Percentiles rank a stretch among this genome's conserved stretches.
Evolutionary conservation across 768 basidiomycete species (phyloP).

Genomic region (Tricholoma sp.): DNA sequence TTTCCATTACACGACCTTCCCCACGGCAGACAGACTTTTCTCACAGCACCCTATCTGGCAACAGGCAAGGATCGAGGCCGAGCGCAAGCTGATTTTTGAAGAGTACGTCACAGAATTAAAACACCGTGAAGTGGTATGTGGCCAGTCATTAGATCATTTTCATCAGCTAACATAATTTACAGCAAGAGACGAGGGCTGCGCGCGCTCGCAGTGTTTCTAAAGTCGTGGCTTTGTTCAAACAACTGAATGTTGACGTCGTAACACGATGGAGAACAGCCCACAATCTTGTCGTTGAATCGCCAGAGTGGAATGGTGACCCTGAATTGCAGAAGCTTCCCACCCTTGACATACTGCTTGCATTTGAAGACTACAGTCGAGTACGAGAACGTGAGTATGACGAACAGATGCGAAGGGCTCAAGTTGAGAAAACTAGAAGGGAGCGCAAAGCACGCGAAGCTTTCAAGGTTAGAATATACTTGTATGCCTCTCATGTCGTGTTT

Average conservation of each 20-base stretch:
- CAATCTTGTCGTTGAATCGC: constrained; percentile 66
- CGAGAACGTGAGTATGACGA: constrained; percentile 91
- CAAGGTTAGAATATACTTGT: constrained; percentile 45
- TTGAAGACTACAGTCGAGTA: constrained; percentile 90
- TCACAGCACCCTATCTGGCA: constrained; percentile 89
- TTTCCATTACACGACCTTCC: constrained; percentile 87
- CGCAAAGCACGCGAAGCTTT: constrained; percentile 90
- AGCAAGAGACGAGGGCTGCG: constrained; percentile 78
- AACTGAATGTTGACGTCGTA: constrained; percentile 86
- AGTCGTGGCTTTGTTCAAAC: constrained; percentile 79
- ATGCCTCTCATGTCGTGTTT: neutral
- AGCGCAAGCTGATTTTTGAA: constrained; percentile 84
- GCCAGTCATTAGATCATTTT: neutral
- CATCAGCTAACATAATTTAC: constrained; percentile 1
- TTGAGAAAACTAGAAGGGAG: constrained; percentile 80
- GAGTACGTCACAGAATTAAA: constrained; percentile 87
- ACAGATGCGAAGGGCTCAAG: constrained; percentile 69
- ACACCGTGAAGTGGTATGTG: constrained; percentile 80
- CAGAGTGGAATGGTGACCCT: constrained; percentile 71
- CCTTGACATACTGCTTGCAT: constrained; percentile 87
- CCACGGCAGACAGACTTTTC: constrained; percentile 84
- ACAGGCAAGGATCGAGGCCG: constrained; percentile 77
- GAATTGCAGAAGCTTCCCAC: constrained; percentile 82
- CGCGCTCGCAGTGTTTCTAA: constrained; percentile 78
- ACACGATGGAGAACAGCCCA: constrained; percentile 90